Base-by-base conservation (phyloP, 129 eudicot species). In the Centrapalus pauciflorus region DNA sequence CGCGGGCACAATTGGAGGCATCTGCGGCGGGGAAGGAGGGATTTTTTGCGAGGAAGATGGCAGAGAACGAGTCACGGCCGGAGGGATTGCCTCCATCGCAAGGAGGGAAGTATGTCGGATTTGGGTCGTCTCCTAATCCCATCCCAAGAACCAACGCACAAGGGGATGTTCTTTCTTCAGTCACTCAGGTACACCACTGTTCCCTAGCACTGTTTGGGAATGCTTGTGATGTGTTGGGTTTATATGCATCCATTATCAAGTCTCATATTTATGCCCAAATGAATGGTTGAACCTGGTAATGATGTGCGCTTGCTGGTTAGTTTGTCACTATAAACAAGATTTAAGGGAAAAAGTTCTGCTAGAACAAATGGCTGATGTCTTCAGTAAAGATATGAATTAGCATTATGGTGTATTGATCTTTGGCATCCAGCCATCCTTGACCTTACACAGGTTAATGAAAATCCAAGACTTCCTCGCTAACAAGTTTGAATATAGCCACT, bases 61-160 rank as follows among this genome's bases (percentile, higher is more conserved):
- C 78, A 43, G 96, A 93, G 76, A 93, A 93, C 8, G 75, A 85
- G 74, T 24, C 92, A 0, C 35, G 83, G 78, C 98, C 96, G 2
- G 96, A 88, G 56, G 96, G 96, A 21, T 55, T 93, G 62, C 98
- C 89, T 3, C 98, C 96, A 0, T 84, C 95, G 1, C 78, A 93
- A 43, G 98, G 98, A 4, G 98, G 98, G 74, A 93, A 88, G 80
- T 93, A 88, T 74, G 98, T 93, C 11, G 98, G 98, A 7, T 93
- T 93, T 58, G 96, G 98, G 20, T 93, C 98, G 50, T 57, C 56
- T 58, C 87, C 92, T 0, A 67, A 71, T 16, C 87, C 88, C 0
- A 37, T 61, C 56, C 48, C 74, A 0, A 43, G 86, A 69, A 71
- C 51, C 17, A 82, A 75, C 64, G 35, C 72, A 3, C 92, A 93